These are phyloP conservation scores for Lumnitzera racemosa DNA, from an alignment of 345 rosid species.

Conservation along the genomic window DNA sequence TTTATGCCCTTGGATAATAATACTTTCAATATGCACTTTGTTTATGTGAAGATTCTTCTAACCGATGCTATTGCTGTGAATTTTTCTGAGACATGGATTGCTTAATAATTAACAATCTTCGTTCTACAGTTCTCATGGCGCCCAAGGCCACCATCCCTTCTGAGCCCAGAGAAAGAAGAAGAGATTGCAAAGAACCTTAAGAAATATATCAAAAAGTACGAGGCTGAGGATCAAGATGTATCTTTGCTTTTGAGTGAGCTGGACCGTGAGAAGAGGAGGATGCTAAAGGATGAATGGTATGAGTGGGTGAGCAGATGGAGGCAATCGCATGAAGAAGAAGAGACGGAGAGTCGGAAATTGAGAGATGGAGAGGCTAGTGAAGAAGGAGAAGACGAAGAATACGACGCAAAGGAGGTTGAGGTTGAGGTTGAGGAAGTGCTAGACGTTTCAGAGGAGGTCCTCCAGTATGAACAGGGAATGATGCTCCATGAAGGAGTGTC, in stretches of 20 bases:
- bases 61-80: neutral
- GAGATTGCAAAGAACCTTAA: slow-evolving; percentile 86
- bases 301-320: slow-evolving; percentile 73
- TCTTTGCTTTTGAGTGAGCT: slow-evolving; percentile 75
- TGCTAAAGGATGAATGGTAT: slow-evolving; percentile 89
- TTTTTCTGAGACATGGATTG: neutral
- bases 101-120: neutral
- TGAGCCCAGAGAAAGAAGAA: slow-evolving; percentile 81
- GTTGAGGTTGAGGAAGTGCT: slow-evolving; percentile 62
- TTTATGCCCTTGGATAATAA: too few relatives aligned
- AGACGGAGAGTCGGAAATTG: slow-evolving; percentile 47
- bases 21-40: too few relatives aligned
- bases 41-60: neutral
- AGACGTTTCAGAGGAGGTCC: slow-evolving; percentile 50
- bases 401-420: slow-evolving; percentile 55
- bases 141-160: slow-evolving; percentile 80
- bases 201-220: slow-evolving; percentile 88
- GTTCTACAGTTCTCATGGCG: slow-evolving; percentile 64
- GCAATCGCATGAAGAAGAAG: slow-evolving; percentile 55
- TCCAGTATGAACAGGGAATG: neutral
- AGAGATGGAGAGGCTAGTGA: slow-evolving; percentile 86
- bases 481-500: too few relatives aligned
- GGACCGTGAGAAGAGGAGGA: slow-evolving; percentile 76
- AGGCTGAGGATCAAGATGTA: slow-evolving; percentile 91
- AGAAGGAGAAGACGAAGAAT: slow-evolving; percentile 61